Evolutionary conservation across 495 filamentous ascomycete genomes (phyloP).

Genomic region (Podospora bellae-mahoneyi): DNA sequence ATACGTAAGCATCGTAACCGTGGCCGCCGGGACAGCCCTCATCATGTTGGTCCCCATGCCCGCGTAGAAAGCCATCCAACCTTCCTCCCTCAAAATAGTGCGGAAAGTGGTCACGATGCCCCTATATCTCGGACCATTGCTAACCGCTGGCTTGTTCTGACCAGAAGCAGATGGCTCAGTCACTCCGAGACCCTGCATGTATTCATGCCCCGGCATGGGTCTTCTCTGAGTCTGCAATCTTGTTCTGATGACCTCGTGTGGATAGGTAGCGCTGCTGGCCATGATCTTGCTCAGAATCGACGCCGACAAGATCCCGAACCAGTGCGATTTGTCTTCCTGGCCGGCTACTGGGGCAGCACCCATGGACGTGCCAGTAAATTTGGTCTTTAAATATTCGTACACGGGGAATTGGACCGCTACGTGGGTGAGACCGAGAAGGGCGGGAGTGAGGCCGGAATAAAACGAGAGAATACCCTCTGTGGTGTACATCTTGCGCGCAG

Average conservation of each 20-base stretch:
- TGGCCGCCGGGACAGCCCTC: conserved; percentile 88
- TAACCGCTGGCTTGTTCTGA: conserved; percentile 2
- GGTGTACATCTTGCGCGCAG: conserved; percentile 90
- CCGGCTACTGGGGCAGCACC: conserved; percentile 54
- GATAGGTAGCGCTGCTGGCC: conserved; percentile 93
- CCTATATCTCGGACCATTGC: conserved; percentile 58
- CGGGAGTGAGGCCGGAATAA: conserved; percentile 92
- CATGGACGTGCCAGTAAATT: conserved; percentile 83
- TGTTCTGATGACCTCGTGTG: conserved; percentile 92
- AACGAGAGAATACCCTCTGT: conserved; percentile 85
- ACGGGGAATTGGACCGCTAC: conserved; percentile 97
- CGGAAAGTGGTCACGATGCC: conserved; percentile 79
- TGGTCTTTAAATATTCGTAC: conserved; percentile 89
- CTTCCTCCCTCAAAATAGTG: conserved; percentile 85
- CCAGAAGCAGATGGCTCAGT: conserved; percentile 7
- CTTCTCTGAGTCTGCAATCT: conserved; percentile 83
- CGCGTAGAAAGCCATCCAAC: conserved; percentile 94
- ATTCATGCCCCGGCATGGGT: conserved; percentile 54
- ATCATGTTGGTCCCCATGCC: conserved; percentile 98
- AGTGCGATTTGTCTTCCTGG: conserved; percentile 39
- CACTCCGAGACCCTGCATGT: conserved; percentile 59
- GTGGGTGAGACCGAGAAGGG: conserved; percentile 86
- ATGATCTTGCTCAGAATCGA: conserved; percentile 95
- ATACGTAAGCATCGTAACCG: conserved; percentile 96
- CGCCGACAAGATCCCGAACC: conserved; percentile 73